These are phyloP conservation scores for Hygrocybe punicea DNA, from an alignment of 768 basidiomycete genomes.

Conservation along the genomic window DNA sequence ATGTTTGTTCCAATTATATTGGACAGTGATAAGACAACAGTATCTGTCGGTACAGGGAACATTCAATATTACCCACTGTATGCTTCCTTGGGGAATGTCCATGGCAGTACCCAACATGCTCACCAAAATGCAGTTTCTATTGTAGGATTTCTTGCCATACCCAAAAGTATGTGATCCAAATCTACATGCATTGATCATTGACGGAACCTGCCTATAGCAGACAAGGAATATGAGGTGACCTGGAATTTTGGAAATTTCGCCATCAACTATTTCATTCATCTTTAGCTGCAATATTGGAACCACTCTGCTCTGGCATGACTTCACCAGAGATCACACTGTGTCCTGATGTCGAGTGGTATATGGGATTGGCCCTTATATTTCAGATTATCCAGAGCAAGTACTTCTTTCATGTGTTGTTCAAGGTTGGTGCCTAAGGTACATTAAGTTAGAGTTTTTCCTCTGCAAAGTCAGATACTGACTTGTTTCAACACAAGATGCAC, in stretches of 20 bases:
- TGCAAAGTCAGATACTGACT: background rate
- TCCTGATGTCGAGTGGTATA: conserved; percentile 29
- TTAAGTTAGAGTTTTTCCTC: background rate
- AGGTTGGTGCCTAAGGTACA: conserved; percentile 29
- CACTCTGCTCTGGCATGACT: conserved; percentile 24
- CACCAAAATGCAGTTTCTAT: conserved; percentile 31
- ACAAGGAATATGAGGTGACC: conserved; percentile 7
- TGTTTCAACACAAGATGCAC: conserved; percentile 21
- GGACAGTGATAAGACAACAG: conserved; percentile 43
- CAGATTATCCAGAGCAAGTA: conserved; percentile 40
- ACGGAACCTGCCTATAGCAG: background rate
- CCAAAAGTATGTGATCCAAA: conserved; percentile 26
- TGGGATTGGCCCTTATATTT: conserved; percentile 36
- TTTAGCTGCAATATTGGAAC: conserved; percentile 19
- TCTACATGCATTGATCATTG: background rate
- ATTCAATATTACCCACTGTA: conserved; percentile 39
- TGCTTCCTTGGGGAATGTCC: conserved; percentile 26
- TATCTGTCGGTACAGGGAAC: conserved; percentile 39
- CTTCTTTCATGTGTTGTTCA: conserved; percentile 31
- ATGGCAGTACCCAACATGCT: conserved; percentile 25
- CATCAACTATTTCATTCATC: conserved; percentile 32
- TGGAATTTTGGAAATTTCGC: conserved; percentile 25
- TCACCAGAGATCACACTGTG: conserved; percentile 21
- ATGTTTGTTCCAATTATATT: conserved; percentile 31
- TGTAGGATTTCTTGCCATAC: conserved; percentile 34